phyloP scores from a whole-genome alignment of 306 rosid genomes.

The Gleditsia sinensis region DNA sequence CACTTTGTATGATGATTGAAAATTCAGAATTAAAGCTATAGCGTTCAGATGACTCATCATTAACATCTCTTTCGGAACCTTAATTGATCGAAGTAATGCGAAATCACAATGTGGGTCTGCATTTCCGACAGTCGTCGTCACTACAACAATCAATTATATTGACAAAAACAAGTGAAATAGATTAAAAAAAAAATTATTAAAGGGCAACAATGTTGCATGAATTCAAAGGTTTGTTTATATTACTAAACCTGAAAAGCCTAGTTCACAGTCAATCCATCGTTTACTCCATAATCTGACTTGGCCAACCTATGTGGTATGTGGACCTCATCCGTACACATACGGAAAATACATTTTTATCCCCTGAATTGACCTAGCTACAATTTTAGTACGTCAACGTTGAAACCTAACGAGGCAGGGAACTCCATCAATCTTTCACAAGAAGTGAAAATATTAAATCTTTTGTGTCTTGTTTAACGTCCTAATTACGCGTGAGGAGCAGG shows the following conservation, averaged over 20 bases:
- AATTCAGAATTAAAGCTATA: not conserved
- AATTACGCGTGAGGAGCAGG: too few relatives aligned
- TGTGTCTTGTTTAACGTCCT: too few relatives aligned
- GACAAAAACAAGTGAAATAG: constrained; percentile 4
- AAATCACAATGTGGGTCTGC: not conserved
- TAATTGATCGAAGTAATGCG: not conserved
- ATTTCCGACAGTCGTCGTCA: not conserved
- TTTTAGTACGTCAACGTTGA: too few relatives aligned
- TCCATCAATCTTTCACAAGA: too few relatives aligned
- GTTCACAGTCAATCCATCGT: not conserved
- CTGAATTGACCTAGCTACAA: too few relatives aligned
- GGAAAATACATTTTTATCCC: too few relatives aligned
- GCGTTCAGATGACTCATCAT: not conserved
- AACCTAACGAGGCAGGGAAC: too few relatives aligned
- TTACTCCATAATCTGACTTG: not conserved
- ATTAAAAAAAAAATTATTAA: not conserved
- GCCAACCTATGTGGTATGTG: too few relatives aligned
- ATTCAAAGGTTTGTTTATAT: not conserved
- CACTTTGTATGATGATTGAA: not conserved
- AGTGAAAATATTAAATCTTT: too few relatives aligned
- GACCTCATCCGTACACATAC: too few relatives aligned
- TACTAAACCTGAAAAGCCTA: not conserved
- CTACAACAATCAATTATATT: not conserved
- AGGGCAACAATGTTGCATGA: not conserved
- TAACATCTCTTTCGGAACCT: too few relatives aligned